A percentile compares a stretch with the other conserved stretches of the same genome.
Conservation (phyloP, 768 basidiomycete species). For the Sporobolomyces phaffii region DNA sequence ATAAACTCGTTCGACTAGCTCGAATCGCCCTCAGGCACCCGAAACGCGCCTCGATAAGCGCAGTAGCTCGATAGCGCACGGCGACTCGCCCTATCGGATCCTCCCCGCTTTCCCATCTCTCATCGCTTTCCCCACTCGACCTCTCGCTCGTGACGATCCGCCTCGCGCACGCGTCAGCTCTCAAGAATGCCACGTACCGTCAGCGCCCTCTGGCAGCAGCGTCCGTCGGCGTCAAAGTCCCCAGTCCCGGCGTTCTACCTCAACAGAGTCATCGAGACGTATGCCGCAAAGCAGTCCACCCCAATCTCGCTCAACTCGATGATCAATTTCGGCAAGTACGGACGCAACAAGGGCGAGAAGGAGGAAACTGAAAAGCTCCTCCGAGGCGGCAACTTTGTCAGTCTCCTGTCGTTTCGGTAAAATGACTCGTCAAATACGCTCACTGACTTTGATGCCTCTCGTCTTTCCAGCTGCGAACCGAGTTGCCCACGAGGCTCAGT, state of each 20-base stretch:
- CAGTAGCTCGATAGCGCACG: too few relatives aligned
- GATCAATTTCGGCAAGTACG: slow-evolving; percentile 39
- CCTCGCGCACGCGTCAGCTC: too few relatives aligned
- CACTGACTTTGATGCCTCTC: not conserved
- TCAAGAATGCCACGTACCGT: not conserved
- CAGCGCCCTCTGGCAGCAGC: not conserved
- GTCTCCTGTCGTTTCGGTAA: not conserved
- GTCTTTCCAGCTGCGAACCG: slow-evolving; percentile 60
- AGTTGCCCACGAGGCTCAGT: slow-evolving; percentile 78
- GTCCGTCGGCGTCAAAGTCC: not conserved
- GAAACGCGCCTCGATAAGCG: too few relatives aligned
- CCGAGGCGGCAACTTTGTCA: slow-evolving; percentile 41
- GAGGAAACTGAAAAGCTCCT: slow-evolving; percentile 39
- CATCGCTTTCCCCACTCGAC: too few relatives aligned
- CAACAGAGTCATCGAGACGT: slow-evolving; percentile 28
- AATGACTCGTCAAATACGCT: too few relatives aligned
- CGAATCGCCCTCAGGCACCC: too few relatives aligned
- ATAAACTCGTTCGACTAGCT: too few relatives aligned
- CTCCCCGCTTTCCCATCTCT: too few relatives aligned
- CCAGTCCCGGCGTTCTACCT: slow-evolving; percentile 29
- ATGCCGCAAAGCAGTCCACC: slow-evolving; percentile 21
- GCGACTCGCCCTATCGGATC: too few relatives aligned
- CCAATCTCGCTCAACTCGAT: slow-evolving; percentile 41
- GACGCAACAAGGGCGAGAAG: slow-evolving; percentile 32
- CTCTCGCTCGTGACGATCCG: not conserved